Conservation (phyloP, 306 rosid species). For the Ormosia emarginata region DNA sequence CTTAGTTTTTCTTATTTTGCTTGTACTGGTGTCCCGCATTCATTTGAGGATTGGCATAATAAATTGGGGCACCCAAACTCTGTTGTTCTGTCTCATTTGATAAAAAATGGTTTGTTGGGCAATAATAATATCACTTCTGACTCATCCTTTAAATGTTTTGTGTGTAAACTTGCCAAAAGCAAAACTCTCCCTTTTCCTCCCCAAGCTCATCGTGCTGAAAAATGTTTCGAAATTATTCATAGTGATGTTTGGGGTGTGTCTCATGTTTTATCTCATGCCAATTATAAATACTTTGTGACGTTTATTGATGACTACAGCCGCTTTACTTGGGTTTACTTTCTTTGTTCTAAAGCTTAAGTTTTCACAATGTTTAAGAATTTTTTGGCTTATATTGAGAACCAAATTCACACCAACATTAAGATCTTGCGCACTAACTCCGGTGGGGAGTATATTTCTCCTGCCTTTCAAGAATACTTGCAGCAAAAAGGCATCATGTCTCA, state of each 20-base stretch:
- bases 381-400: neutral
- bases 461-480: neutral
- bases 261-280: neutral
- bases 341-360: neutral
- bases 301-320: neutral
- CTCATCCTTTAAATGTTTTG: neutral
- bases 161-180: neutral
- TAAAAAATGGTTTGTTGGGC: neutral
- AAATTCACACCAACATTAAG: neutral
- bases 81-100: neutral
- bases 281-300: neutral
- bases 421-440: neutral
- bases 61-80: neutral
- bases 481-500: too few relatives aligned
- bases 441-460: neutral
- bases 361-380: neutral
- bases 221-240: neutral
- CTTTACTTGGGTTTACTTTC: neutral
- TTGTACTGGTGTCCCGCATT: too few relatives aligned
- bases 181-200: neutral
- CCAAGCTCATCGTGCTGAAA: neutral
- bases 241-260: neutral
- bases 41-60: neutral
- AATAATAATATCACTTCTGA: too few relatives aligned
- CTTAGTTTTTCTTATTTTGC: too few relatives aligned